phyloP scores from a whole-genome alignment of 495 filamentous ascomycete species.

The Penicillium tannophilum region DNA sequence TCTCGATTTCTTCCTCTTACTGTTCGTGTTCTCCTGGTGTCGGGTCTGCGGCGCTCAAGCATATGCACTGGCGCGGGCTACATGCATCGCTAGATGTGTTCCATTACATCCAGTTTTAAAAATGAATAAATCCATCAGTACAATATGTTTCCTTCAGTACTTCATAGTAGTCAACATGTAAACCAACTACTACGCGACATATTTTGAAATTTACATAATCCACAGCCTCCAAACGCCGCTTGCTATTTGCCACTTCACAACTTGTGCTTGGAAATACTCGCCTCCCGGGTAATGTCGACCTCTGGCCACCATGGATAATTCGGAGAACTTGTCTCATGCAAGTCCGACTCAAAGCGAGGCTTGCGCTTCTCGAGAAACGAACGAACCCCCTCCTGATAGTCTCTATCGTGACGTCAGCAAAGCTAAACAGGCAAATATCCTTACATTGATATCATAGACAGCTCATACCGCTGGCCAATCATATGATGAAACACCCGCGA shows the following conservation, averaged over 20 bases:
- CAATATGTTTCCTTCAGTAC: neutral
- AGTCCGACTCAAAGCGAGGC: slow-evolving; percentile 46
- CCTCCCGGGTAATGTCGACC: slow-evolving; percentile 17
- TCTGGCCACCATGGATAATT: slow-evolving; percentile 34
- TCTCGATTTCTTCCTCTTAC: slow-evolving; percentile 4
- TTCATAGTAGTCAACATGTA: neutral
- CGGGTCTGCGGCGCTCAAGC: slow-evolving; percentile 2
- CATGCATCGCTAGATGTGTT: slow-evolving; percentile 1
- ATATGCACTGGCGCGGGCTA: neutral
- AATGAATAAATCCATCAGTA: neutral
- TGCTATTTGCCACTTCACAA: neutral
- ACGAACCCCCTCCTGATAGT: slow-evolving; percentile 45
- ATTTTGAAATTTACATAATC: no score
- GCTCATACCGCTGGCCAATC: slow-evolving; percentile 37
- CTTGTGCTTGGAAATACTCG: slow-evolving; percentile 17
- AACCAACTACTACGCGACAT: neutral
- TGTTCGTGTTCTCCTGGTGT: neutral
- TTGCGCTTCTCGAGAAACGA: slow-evolving; percentile 51
- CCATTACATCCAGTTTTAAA: neutral
- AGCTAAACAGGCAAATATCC: neutral
- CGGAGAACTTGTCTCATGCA: slow-evolving; percentile 15
- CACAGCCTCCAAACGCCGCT: no score
- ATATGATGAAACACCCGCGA: slow-evolving; percentile 57
- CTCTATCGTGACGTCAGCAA: slow-evolving; percentile 16
- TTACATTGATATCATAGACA: neutral